Evolutionary conservation across 2,329 filamentous ascomycete genomes (phyloP), one percentile per base, ranked within the genome.

Genomic region (Tolypocladium nubicola): DNA sequence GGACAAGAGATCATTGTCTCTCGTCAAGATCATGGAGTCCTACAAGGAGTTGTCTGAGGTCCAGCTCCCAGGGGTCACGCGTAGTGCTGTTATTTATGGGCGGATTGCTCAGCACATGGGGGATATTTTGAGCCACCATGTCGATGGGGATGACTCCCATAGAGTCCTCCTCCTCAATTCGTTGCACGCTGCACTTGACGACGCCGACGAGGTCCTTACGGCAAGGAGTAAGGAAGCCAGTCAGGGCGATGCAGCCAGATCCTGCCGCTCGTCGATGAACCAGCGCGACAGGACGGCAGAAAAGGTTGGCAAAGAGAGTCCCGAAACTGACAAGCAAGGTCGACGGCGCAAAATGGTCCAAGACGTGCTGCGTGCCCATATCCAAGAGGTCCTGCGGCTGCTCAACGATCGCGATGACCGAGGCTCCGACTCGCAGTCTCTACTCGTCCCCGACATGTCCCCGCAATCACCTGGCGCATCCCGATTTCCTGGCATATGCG

Each of bases 1-100:
- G 80, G 75, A 82, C 58, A 79, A 73, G 58, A 72, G 74, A 50
- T 75, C 75, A 2, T 74, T 81, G 40, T 75, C 72, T 43, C 62
- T 81, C 1, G 64, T 68, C 19, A 73, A 70, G 54, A 65, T 80
- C 1, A 64, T 80, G 54, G 62, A 68, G 13, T 71, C 75, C 2
- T 80, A 72, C 62, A 53, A 64, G 6, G 60, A 60, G 4, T 65
- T 69, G 13, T 65, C 76, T 14, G 58, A 61, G 0, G 56, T 61
- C 2, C 57, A 63, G 5, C 59, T 70, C 0, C n/a, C 56, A 0
- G 55, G 57, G 14, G 55, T 57, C 2, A 41, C 49, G 3, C 61
- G 65, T 49, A 69, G 68, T 30, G 49, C 33, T 2, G 23, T 52
- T 26, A 62, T 73, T n/a, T 56, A 67, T 2, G 58, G 59, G 0